Evolutionary conservation across 371 early-diverging fungal genomes (phyloP).

Genomic region (Syncephalastrum racemosum): DNA sequence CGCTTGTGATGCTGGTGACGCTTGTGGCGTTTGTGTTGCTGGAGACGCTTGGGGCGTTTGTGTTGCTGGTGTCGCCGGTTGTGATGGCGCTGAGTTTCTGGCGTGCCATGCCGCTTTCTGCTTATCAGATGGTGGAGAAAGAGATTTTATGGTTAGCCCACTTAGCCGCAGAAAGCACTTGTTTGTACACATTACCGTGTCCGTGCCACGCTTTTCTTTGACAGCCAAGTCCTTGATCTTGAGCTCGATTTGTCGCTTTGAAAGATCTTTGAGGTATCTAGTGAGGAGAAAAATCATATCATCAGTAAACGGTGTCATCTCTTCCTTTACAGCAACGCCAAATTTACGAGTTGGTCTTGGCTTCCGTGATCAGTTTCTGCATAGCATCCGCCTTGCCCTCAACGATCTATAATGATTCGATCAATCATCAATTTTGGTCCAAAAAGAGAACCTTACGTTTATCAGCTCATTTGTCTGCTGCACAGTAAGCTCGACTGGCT

Average conservation of each 20-base stretch:
- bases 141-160: too few species aligned
- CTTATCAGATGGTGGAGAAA: too few species aligned
- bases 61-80: too few species aligned
- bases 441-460: constrained; percentile 15
- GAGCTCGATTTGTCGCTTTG: constrained; percentile 44
- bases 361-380: constrained; percentile 30
- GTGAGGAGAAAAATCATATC: not conserved
- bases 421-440: not conserved
- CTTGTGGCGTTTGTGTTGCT: too few species aligned
- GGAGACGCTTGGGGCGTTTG: too few species aligned
- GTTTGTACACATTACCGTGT: constrained; percentile 32
- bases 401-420: constrained; percentile 4
- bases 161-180: not conserved
- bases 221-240: constrained; percentile 49
- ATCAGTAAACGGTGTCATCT: not conserved
- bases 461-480: constrained; percentile 36
- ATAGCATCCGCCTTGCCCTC: constrained; percentile 38
- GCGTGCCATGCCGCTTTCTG: too few species aligned
- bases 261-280: constrained; percentile 30
- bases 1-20: too few species aligned
- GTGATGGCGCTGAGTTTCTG: too few species aligned
- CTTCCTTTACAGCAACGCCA: too few species aligned
- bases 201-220: constrained; percentile 50
- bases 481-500: constrained; percentile 21
- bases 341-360: constrained; percentile 25